Percentiles rank a stretch among this genome's conserved stretches.
Conservation (phyloP, 169 alveolate species). For the Amoebophrya sp. region DNA sequence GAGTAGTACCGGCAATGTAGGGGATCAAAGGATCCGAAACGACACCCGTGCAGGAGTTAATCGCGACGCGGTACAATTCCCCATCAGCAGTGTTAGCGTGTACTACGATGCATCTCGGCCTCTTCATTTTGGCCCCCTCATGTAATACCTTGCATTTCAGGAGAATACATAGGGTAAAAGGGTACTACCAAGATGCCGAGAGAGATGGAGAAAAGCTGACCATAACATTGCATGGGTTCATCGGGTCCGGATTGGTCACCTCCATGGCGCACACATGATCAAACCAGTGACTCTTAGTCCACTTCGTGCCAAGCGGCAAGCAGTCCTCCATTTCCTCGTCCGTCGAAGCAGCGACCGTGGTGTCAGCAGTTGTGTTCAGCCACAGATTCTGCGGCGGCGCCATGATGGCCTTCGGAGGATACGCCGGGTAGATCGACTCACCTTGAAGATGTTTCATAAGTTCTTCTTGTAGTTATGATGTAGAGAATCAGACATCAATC, state of each 20-base stretch:
- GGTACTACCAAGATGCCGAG: no score
- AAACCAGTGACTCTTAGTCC: not conserved
- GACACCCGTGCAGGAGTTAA: not conserved
- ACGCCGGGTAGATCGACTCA: not conserved
- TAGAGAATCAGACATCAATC: no score
- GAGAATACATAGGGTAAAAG: no score
- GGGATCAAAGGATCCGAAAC: not conserved
- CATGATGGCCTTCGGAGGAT: not conserved
- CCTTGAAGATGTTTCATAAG: no score
- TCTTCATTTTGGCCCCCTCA: no score
- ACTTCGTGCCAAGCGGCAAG: not conserved
- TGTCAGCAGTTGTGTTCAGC: not conserved
- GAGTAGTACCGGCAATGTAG: not conserved
- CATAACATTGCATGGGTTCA: not conserved
- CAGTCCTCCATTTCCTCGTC: not conserved
- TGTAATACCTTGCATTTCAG: no score
- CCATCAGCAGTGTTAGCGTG: no score
- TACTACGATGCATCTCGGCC: no score
- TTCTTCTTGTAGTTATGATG: no score
- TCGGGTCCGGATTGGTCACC: not conserved
- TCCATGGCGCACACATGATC: not conserved
- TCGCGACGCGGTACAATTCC: slow-evolving; percentile 21
- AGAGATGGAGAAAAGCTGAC: not conserved
- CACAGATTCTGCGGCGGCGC: not conserved
- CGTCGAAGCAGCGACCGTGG: not conserved